Evolutionary conservation across 169 alveolate species (phyloP).

Genomic region (Plasmodium vinckei): DNA sequence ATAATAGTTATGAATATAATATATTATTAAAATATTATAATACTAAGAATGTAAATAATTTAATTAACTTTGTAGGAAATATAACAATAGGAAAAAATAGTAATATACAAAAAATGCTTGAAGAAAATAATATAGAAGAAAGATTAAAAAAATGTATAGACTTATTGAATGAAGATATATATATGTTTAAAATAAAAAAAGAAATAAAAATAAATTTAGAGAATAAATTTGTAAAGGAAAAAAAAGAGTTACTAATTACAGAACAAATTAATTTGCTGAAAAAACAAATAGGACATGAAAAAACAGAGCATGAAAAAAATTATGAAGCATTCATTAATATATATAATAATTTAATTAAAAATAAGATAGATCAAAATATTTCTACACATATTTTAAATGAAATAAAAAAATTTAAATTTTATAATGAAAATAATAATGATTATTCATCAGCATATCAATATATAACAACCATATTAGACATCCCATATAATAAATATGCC

Average conservation of each 20-base stretch:
- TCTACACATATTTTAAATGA: constrained; percentile 9
- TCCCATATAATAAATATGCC: constrained; percentile 41
- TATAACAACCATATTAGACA: constrained; percentile 33
- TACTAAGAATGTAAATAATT: constrained; percentile 33
- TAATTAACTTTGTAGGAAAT: constrained; percentile 48
- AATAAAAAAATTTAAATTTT: constrained; percentile 24
- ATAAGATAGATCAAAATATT: constrained; percentile 6
- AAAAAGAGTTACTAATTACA: constrained; percentile 80
- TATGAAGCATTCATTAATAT: constrained; percentile 76
- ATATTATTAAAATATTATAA: constrained; percentile 56
- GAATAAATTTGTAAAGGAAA: constrained; percentile 77
- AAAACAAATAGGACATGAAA: constrained; percentile 38
- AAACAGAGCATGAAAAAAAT: constrained; percentile 80
- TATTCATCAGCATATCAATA: constrained; percentile 69
- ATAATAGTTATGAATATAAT: constrained; percentile 40
- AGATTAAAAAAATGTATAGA: constrained; percentile 75
- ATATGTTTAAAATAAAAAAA: constrained; percentile 80
- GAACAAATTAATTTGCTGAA: constrained; percentile 77
- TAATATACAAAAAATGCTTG: constrained; percentile 75
- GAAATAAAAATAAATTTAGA: constrained; percentile 77
- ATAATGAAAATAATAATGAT: constrained; percentile 54
- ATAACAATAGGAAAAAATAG: constrained; percentile 42
- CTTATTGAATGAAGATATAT: constrained; percentile 81
- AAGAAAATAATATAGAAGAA: constrained; percentile 64
- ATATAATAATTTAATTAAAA: constrained; percentile 5